phyloP scores from a whole-genome alignment of 139 green algal genomes.

The Zygnema circumcarinatum region DNA sequence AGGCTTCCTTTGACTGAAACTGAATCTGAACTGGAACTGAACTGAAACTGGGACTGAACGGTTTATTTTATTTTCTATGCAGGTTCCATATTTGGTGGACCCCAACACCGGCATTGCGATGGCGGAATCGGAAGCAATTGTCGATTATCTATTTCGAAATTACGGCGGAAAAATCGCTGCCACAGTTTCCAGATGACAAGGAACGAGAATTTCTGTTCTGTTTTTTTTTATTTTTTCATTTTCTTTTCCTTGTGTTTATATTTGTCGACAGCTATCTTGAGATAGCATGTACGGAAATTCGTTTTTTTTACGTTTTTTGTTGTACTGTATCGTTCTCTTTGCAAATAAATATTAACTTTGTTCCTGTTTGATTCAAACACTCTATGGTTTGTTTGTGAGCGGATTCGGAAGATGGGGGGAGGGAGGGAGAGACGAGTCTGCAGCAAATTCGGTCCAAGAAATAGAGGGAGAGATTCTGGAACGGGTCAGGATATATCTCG shows the following conservation, averaged over 20 bases:
- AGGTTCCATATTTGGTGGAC: constrained; percentile 62
- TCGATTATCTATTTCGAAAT: constrained; percentile 60
- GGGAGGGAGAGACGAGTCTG: too few relatives aligned
- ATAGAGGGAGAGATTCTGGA: too few relatives aligned
- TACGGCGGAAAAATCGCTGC: constrained; percentile 16
- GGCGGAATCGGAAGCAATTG: constrained; percentile 51
- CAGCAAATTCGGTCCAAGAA: too few relatives aligned
- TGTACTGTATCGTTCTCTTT: background rate
- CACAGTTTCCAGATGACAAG: background rate
- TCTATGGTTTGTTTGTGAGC: too few relatives aligned
- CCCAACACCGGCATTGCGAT: constrained; percentile 51
- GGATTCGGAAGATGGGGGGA: too few relatives aligned
- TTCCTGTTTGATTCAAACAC: too few relatives aligned
- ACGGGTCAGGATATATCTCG: too few relatives aligned
- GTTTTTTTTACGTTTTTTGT: constrained; percentile 33
- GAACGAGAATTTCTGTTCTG: too few relatives aligned
- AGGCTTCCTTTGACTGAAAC: too few relatives aligned
- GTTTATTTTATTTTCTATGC: constrained; percentile 24
- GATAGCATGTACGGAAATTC: constrained; percentile 6
- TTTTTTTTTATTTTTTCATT: constrained; percentile 6
- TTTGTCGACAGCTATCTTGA: background rate
- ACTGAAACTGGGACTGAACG: too few relatives aligned
- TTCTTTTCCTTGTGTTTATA: constrained; percentile 30
- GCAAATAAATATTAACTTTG: constrained; percentile 6
- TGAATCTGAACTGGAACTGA: too few relatives aligned